Base-by-base conservation (phyloP, 2,329 filamentous ascomycete genomes). In the Thermoascus crustaceus region DNA sequence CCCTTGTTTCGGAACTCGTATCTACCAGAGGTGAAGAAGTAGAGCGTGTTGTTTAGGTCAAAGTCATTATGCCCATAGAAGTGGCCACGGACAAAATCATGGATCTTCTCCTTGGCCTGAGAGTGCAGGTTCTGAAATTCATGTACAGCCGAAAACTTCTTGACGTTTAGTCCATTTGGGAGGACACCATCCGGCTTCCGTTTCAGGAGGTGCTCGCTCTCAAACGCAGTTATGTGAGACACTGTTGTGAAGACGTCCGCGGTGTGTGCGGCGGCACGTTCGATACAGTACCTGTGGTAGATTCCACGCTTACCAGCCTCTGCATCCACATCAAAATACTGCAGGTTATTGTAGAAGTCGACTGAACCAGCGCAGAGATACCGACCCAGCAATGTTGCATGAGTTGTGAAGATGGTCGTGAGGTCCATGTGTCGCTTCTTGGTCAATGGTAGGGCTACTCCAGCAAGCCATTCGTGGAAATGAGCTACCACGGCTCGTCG, bases 11-110 rank as follows among this genome's bases (percentile, higher is more conserved):
- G 75, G 73, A 89, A 98, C 63, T 98, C 91, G 56, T 98, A 98
- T 44, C 91, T 83, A 41, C 91, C 91, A 5, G 91, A 84, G 3
- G 88, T 98, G 71, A 98, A 98, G 66, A 96, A 82, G 66, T 95
- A 98, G 22, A 98, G 75, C 0, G 91, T 98, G 63, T 96, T 94
- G 41, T 96, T 88, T 9, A 87, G 80, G 43, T 95, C 86, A 48
- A 96, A 96, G 57, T 98, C 88, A 59, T 94, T 93, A 66, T 96
- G 88, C 7, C 91, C 91, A 57, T 96, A 96, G 65, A 98, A 98
- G 60, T 98, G 91, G 7, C 91, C 91, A 32, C 91, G 85, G 13
- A 96, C 87, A 57, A 98, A 98, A 61, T 96, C 91, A 56, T 94
- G 85, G 52, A 98, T 96, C 72, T 94, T 94, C 64, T 94, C 85